These are phyloP conservation scores for Calonectria hongkongensis DNA, from an alignment of 2,329 filamentous ascomycete species.

Conservation along the genomic window DNA sequence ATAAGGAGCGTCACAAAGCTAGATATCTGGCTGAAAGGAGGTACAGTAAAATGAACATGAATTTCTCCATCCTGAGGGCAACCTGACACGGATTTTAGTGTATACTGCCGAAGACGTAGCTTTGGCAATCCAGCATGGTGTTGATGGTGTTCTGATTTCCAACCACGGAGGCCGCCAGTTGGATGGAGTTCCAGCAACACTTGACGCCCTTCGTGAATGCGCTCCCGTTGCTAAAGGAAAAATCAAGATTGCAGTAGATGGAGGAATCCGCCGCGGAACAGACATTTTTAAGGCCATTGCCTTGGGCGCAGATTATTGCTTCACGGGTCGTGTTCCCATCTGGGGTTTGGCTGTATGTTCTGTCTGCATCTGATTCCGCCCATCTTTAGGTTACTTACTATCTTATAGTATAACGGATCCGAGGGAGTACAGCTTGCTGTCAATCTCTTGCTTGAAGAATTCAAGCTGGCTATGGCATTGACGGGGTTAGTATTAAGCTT, in stretches of 20 bases:
- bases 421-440: constrained; percentile 58
- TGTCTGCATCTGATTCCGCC: not conserved
- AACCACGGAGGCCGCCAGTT: constrained; percentile 53
- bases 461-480: constrained; percentile 53
- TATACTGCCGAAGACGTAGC: constrained; percentile 57
- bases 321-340: constrained; percentile 57
- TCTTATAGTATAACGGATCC: constrained; percentile 49
- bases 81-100: constrained; percentile 33
- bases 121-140: constrained; percentile 53
- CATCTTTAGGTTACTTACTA: not conserved
- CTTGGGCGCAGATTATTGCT: constrained; percentile 50
- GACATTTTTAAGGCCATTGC: constrained; percentile 58
- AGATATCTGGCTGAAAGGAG: constrained; percentile 21
- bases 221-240: constrained; percentile 72
- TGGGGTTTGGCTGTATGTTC: constrained; percentile 57
- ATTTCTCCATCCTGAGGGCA: not conserved
- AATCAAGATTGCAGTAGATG: constrained; percentile 73
- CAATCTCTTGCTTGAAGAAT: constrained; percentile 56
- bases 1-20: constrained; percentile 21
- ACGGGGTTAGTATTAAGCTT: constrained; percentile 32
- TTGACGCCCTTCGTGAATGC: constrained; percentile 78
- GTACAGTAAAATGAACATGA: not conserved
- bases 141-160: constrained; percentile 54
- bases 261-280: constrained; percentile 55
- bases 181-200: constrained; percentile 68